Base-by-base conservation (phyloP, 495 filamentous ascomycete species). In the Tuber microsphaerosporum region DNA sequence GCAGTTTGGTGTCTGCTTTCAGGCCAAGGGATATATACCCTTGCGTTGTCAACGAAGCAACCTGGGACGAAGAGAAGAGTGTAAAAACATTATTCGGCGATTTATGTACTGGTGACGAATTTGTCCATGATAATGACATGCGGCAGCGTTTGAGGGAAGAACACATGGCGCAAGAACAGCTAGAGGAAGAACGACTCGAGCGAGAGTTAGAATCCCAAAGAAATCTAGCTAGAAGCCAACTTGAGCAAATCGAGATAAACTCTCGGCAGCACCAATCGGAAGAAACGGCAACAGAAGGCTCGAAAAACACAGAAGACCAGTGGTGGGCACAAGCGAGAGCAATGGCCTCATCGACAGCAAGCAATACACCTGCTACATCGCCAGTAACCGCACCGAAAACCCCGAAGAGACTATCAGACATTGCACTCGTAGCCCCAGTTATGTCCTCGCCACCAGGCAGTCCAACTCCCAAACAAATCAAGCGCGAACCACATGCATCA, bases 1-100 rank as follows among this genome's bases (percentile, higher is more conserved):
- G 92, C 75, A 82, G 89, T 75, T 84, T 98, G 0, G 86, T 97
- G 7, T 79, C 85, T 6, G 86, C 86, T 0, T 93, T 97, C 76
- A 87, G 85, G 51, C 94, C 93, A 0, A 88, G 85, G 75, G 93
- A 97, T 83, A 86, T 97, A 17, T 90, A 91, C 84, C 93, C 94
- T 7, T 97, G 94, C 81, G 94, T 93, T 2, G 90, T 94, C 9
- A 86, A 94, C 73, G 84, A 87, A 26, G 75, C 82, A 0, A 84
- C 82, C 10, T 97, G 93, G 93, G 83, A 85, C 69, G 84, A 89
- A 68, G 85, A 86, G 74, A 83, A 88, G 37, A 90, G 89, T 7
- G 91, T 97, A 71, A 76, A 85, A 72, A 79, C 76, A 20, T 85
- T 97, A 0, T 97, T 97, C 75, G 92, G 93, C 0, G 84, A 90